A percentile compares a stretch with the other conserved stretches of the same genome.
Evolutionary conservation across 2,329 filamentous ascomycete species (phyloP).

Genomic region (Cytospora piceicola): DNA sequence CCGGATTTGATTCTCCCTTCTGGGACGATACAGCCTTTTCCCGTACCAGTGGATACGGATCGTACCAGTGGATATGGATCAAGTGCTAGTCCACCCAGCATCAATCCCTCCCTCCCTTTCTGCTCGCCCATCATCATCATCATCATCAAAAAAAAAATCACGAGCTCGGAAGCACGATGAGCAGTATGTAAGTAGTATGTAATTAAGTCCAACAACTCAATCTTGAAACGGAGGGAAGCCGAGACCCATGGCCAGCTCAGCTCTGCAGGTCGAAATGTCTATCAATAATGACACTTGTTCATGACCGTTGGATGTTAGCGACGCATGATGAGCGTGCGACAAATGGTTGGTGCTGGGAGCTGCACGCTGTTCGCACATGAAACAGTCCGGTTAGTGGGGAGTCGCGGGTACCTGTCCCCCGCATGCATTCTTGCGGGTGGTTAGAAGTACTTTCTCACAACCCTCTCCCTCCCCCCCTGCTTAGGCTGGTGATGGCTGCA

Average conservation of each 20-base stretch:
- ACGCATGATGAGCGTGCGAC: constrained; percentile 13
- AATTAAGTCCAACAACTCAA: neutral
- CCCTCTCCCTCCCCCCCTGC: too few species aligned
- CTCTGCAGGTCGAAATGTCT: neutral
- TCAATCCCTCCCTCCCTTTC: neutral
- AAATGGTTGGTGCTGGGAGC: constrained; percentile 15
- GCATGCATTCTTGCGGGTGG: neutral
- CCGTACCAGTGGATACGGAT: neutral
- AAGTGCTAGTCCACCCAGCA: neutral
- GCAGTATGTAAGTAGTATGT: neutral
- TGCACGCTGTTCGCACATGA: constrained; percentile 15
- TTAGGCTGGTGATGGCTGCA: too few species aligned
- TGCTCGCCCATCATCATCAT: neutral
- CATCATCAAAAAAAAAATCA: too few species aligned
- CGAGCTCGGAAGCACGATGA: neutral
- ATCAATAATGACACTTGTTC: neutral
- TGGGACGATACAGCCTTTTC: neutral
- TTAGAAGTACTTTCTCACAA: neutral
- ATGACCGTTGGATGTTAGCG: constrained; percentile 9
- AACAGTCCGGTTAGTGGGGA: constrained; percentile 11
- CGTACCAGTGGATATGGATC: neutral
- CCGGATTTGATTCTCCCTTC: neutral
- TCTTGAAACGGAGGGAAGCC: neutral
- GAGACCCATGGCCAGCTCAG: neutral
- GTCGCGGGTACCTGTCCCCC: neutral